Conservation (phyloP, 1,284 basidiomycete genomes). For the Porodaedalea pini region DNA sequence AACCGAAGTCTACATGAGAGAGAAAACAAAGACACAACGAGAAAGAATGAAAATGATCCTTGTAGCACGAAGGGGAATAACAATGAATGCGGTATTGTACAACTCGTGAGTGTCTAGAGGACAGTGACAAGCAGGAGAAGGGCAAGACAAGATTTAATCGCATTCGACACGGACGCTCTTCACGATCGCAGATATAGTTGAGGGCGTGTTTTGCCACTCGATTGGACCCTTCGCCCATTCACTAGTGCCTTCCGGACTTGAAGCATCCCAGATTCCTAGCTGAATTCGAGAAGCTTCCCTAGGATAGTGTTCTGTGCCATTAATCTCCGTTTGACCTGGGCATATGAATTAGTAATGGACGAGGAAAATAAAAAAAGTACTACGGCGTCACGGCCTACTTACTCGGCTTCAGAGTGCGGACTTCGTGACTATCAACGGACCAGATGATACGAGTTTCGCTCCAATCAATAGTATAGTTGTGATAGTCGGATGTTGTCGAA, state of each 20-base stretch:
- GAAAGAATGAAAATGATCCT: no score
- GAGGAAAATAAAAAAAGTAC: no score
- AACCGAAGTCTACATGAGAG: no score
- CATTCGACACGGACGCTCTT: conserved; percentile 42
- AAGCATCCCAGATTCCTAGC: conserved; percentile 49
- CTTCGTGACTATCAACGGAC: conserved; percentile 39
- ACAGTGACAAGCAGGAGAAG: not conserved
- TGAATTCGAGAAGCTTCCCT: conserved; percentile 36
- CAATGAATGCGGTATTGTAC: not conserved
- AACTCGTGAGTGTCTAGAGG: not conserved
- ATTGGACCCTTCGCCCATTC: conserved; percentile 47
- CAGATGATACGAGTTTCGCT: conserved; percentile 39
- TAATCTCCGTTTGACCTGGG: conserved; percentile 35
- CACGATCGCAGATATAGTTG: conserved; percentile 35
- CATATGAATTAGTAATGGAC: no score
- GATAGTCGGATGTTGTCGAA: conserved; percentile 28
- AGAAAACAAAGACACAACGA: no score
- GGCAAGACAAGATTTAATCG: not conserved
- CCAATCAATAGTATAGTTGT: conserved; percentile 45
- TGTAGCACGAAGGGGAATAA: no score
- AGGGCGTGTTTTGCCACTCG: conserved; percentile 37
- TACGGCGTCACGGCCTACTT: no score
- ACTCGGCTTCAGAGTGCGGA: conserved; percentile 39
- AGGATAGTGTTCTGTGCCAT: conserved; percentile 39
- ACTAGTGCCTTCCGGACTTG: conserved; percentile 40